phyloP scores from a whole-genome alignment of 495 filamentous ascomycete species.

The Penicillium nucicola region DNA sequence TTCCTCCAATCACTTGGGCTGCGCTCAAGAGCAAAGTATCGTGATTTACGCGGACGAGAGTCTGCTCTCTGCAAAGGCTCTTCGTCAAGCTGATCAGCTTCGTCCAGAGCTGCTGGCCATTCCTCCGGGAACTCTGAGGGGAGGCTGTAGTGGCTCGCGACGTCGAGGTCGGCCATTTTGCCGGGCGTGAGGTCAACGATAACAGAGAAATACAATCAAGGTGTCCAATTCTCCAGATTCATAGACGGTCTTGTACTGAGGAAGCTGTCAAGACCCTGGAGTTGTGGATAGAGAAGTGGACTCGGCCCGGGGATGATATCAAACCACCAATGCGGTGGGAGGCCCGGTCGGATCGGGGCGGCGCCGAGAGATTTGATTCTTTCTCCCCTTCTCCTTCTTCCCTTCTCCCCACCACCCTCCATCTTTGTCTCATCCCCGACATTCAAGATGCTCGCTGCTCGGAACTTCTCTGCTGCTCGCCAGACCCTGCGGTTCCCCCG shows the following conservation, averaged over 20 bases:
- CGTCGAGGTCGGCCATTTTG: constrained; percentile 62
- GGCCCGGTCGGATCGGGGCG: constrained; percentile 39
- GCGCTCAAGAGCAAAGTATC: constrained; percentile 80
- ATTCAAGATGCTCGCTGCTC: constrained; percentile 57
- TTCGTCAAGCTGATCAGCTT: constrained; percentile 66
- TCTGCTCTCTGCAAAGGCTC: constrained; percentile 49
- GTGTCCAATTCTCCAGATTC: background rate
- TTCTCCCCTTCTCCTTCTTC: constrained; percentile 26
- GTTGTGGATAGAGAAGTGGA: constrained; percentile 24
- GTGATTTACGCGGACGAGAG: constrained; percentile 64
- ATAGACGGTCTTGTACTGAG: background rate
- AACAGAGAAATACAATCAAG: constrained; percentile 7
- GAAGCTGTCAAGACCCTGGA: constrained; percentile 13
- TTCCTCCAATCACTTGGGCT: constrained; percentile 64
- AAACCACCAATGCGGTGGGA: constrained; percentile 32
- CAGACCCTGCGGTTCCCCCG: constrained; percentile 54
- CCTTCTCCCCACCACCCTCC: constrained; percentile 19
- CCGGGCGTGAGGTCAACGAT: constrained; percentile 1
- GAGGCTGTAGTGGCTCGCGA: constrained; percentile 89
- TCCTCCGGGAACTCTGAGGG: constrained; percentile 72
- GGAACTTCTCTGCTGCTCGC: constrained; percentile 53
- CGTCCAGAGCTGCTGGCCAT: constrained; percentile 82
- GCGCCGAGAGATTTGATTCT: constrained; percentile 35
- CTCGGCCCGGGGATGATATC: constrained; percentile 21
- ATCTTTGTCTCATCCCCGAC: constrained; percentile 4